Conservation (phyloP, 2,329 filamentous ascomycete genomes). For the Pseudovirgaria hyperparasitica region DNA sequence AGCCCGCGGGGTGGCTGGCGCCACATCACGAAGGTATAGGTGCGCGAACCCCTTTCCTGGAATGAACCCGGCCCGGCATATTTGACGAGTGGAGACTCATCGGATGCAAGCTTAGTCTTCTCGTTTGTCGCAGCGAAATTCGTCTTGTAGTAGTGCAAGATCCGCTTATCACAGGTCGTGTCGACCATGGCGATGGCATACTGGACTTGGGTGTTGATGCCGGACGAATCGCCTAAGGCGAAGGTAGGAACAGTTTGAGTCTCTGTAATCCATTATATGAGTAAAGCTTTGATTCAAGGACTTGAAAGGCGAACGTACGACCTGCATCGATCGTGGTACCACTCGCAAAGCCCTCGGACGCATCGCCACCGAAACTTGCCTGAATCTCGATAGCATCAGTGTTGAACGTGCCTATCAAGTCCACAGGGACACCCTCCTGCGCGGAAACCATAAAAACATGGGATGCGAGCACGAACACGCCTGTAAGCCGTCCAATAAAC, state of each 20-base stretch:
- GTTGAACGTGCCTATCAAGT: too few species aligned
- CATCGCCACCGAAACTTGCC: too few species aligned
- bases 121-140: constrained; percentile 19
- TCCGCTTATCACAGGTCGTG: constrained; percentile 16
- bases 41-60: constrained; percentile 17
- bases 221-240: constrained; percentile 20
- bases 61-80: constrained; percentile 20
- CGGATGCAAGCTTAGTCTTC: constrained; percentile 13
- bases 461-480: too few species aligned
- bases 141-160: constrained; percentile 17
- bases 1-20: constrained; percentile 12
- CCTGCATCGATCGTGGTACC: too few species aligned
- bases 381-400: too few species aligned
- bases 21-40: constrained; percentile 22
- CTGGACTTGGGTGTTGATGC: constrained; percentile 13
- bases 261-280: too few species aligned
- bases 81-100: constrained; percentile 9
- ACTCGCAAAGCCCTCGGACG: too few species aligned
- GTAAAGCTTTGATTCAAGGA: too few species aligned
- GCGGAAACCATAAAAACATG: too few species aligned
- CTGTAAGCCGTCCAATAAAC: too few species aligned
- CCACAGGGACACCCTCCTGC: too few species aligned
- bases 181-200: constrained; percentile 21
- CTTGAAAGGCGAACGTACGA: too few species aligned
- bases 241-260: constrained; percentile 17